Conservation (phyloP, 2,329 filamentous ascomycete genomes). For the Echinosphaeria canescens region DNA sequence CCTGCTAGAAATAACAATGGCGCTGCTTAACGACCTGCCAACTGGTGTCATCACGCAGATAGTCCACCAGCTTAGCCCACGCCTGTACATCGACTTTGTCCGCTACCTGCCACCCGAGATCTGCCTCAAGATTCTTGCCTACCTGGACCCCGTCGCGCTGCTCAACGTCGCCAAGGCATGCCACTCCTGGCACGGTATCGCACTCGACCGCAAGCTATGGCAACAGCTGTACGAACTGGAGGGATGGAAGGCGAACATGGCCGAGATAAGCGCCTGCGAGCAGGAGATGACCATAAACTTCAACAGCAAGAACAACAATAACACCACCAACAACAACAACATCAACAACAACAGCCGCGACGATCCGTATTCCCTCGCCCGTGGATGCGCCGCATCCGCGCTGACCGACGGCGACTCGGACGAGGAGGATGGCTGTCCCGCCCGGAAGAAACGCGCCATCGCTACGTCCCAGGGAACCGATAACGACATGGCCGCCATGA, state of each 20-base stretch:
- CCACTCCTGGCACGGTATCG: conserved; percentile 59
- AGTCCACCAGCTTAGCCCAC: conserved; percentile 57
- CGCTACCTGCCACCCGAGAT: conserved; percentile 73
- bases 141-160: conserved; percentile 63
- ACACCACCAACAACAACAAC: conserved; percentile 11
- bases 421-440: conserved; percentile 9
- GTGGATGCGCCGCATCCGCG: conserved; percentile 25
- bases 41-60: conserved; percentile 64
- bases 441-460: too few relatives aligned
- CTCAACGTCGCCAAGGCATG: conserved; percentile 63
- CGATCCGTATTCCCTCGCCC: conserved; percentile 27
- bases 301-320: too few relatives aligned
- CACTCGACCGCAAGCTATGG: conserved; percentile 75
- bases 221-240: conserved; percentile 62
- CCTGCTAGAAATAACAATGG: conserved; percentile 58
- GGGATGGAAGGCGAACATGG: conserved; percentile 57
- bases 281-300: too few relatives aligned
- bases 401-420: conserved; percentile 16
- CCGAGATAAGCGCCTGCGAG: conserved; percentile 47
- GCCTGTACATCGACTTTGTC: conserved; percentile 86
- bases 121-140: conserved; percentile 72
- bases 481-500: conserved; percentile 6
- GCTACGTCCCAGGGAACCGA: conserved; percentile 2
- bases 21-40: conserved; percentile 54
- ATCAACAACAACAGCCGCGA: conserved; percentile 17